These are phyloP conservation scores for Neurospora intermedia DNA, from an alignment of 495 filamentous ascomycete genomes.

Conservation along the genomic window DNA sequence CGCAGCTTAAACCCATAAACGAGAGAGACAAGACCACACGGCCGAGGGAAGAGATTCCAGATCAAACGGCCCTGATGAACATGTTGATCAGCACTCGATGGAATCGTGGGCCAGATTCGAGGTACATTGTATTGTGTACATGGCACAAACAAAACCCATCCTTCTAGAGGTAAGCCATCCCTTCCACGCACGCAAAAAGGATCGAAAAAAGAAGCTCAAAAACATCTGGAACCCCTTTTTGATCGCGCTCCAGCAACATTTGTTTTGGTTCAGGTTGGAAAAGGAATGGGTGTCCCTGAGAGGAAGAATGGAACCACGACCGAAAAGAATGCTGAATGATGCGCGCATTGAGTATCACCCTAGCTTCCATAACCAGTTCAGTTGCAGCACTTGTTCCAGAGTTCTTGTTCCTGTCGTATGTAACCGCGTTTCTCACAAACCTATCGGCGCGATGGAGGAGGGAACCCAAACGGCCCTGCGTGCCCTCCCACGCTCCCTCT, in stretches of 20 bases:
- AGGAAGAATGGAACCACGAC: neutral
- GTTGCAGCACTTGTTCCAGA: neutral
- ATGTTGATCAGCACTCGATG: neutral
- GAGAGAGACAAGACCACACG: neutral
- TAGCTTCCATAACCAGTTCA: neutral
- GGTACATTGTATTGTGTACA: no score
- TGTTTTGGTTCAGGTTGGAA: neutral
- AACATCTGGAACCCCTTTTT: neutral
- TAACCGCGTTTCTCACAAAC: neutral
- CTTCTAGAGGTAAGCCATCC: neutral
- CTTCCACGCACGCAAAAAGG: neutral
- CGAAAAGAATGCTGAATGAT: neutral
- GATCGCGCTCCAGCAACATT: neutral
- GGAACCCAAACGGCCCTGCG: neutral
- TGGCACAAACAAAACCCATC: neutral
- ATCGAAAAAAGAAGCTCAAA: neutral
- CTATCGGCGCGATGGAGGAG: neutral
- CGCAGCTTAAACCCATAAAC: conserved; percentile 7
- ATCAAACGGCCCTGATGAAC: neutral
- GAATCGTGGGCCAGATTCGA: neutral
- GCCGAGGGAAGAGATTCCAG: neutral
- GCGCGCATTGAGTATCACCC: neutral
- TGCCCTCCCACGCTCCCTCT: neutral
- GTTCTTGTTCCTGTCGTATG: neutral
- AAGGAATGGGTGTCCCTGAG: neutral